A percentile compares a stretch with the other conserved stretches of the same genome.
These are phyloP conservation scores for Curvularia sp. DNA, from an alignment of 2,329 filamentous ascomycete species.

Conservation along the genomic window DNA sequence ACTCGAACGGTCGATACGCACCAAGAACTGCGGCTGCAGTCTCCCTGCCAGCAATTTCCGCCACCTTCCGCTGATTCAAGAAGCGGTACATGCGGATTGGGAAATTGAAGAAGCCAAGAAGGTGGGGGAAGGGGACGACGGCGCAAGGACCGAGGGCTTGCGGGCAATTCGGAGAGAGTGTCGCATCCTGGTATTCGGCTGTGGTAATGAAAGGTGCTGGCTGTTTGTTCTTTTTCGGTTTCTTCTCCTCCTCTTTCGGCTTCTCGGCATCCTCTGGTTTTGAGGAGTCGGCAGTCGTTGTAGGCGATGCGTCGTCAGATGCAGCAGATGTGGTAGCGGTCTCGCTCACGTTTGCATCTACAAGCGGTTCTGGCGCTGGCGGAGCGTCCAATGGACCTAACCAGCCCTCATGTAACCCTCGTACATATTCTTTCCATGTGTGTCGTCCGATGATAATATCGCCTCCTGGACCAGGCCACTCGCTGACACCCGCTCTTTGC, in stretches of 20 bases:
- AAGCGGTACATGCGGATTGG: constrained; percentile 86
- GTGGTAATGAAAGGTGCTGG: constrained; percentile 76
- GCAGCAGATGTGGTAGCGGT: constrained; percentile 19
- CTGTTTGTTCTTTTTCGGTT: constrained; percentile 61
- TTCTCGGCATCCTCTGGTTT: constrained; percentile 38
- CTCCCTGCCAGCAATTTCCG: constrained; percentile 85
- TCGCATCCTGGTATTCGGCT: constrained; percentile 71
- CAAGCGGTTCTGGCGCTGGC: constrained; percentile 26
- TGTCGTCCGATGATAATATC: constrained; percentile 90
- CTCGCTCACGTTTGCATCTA: constrained; percentile 26
- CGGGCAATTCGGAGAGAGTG: constrained; percentile 71
- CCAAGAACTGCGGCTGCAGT: constrained; percentile 84
- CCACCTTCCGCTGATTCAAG: constrained; percentile 82
- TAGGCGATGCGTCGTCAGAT: constrained; percentile 48
- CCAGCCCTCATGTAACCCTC: constrained; percentile 96
- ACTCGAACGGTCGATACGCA: constrained; percentile 56
- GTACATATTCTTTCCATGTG: constrained; percentile 96
- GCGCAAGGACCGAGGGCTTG: constrained; percentile 74
- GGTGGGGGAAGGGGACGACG: constrained; percentile 80
- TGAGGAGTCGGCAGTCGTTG: constrained; percentile 35
- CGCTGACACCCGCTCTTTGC: constrained; percentile 69
- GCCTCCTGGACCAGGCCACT: constrained; percentile 77
- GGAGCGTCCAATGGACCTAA: constrained; percentile 80
- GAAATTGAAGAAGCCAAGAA: constrained; percentile 91
- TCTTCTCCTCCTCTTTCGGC: constrained; percentile 51